Percentiles rank a stretch among this genome's conserved stretches.
Conservation (phyloP, 371 early-diverging fungal species). For the Blakeslea trispora region DNA sequence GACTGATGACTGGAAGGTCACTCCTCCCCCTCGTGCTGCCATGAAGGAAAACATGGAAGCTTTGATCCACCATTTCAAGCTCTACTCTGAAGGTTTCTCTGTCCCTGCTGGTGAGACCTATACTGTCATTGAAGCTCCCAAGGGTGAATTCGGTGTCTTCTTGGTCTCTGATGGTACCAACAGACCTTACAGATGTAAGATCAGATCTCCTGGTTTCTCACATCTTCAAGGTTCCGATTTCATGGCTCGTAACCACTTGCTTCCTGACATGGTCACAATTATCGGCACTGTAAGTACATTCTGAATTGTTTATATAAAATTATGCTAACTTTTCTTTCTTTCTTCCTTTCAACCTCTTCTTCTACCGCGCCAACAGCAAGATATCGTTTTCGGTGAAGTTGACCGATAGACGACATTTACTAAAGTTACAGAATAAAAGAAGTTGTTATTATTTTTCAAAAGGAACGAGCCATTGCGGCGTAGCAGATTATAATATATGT, state of each 20-base stretch:
- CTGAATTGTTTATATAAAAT: not conserved
- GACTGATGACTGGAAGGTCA: slow-evolving; percentile 94
- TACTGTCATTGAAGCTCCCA: slow-evolving; percentile 96
- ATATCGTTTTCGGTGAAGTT: slow-evolving; percentile 96
- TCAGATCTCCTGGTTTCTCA: slow-evolving; percentile 96
- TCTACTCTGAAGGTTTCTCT: slow-evolving; percentile 96
- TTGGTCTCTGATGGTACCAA: slow-evolving; percentile 88
- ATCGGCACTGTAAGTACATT: slow-evolving; percentile 73
- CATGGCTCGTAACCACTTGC: slow-evolving; percentile 86
- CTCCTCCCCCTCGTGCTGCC: slow-evolving; percentile 91
- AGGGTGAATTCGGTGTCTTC: slow-evolving; percentile 96
- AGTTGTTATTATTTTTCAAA: too few species aligned
- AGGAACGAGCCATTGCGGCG: too few species aligned
- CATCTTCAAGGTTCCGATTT: slow-evolving; percentile 92
- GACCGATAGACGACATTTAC: slow-evolving; percentile 73
- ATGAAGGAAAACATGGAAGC: slow-evolving; percentile 99
- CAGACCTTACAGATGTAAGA: slow-evolving; percentile 97
- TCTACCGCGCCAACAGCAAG: slow-evolving; percentile 40
- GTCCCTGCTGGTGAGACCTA: slow-evolving; percentile 97
- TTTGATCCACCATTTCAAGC: slow-evolving; percentile 97
- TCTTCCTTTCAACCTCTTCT: not conserved
- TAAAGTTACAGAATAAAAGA: too few species aligned
- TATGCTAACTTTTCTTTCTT: not conserved
- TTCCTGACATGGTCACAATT: slow-evolving; percentile 96
- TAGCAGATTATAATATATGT: too few species aligned